Conservation (phyloP, 768 basidiomycete species). For the Baorangia bicolor region DNA sequence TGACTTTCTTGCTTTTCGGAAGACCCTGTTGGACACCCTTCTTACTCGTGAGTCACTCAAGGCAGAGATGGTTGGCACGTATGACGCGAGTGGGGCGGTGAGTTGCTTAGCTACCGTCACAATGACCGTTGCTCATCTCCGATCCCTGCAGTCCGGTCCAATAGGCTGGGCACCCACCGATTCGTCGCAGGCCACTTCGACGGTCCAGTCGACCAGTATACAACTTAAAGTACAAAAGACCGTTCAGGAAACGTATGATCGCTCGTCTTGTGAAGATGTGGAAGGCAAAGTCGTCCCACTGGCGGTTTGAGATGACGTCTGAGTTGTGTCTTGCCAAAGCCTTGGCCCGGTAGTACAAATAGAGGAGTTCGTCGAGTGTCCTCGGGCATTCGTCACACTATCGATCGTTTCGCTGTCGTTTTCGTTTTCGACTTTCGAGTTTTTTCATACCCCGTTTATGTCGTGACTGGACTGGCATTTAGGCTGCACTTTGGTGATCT, state of each 20-base stretch:
- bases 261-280: background rate
- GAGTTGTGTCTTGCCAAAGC: too few species aligned
- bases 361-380: background rate
- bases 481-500: background rate
- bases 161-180: background rate
- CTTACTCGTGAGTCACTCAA: conserved; percentile 7
- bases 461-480: background rate
- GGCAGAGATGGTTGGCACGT: background rate
- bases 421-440: too few species aligned
- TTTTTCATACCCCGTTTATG: background rate
- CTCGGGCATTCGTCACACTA: too few species aligned
- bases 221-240: background rate
- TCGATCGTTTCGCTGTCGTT: too few species aligned
- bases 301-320: background rate
- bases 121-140: background rate
- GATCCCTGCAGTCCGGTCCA: background rate
- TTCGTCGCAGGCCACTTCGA: too few species aligned
- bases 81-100: background rate
- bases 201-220: background rate
- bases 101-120: background rate
- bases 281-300: background rate
- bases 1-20: too few species aligned
- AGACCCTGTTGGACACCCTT: conserved; percentile 10
- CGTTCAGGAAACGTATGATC: background rate
- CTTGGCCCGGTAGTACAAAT: too few species aligned